Percentiles rank a stretch among this genome's conserved stretches.
Conservation (phyloP, 192 early-diverging fungal genomes). For the Entomortierella parvispora region DNA sequence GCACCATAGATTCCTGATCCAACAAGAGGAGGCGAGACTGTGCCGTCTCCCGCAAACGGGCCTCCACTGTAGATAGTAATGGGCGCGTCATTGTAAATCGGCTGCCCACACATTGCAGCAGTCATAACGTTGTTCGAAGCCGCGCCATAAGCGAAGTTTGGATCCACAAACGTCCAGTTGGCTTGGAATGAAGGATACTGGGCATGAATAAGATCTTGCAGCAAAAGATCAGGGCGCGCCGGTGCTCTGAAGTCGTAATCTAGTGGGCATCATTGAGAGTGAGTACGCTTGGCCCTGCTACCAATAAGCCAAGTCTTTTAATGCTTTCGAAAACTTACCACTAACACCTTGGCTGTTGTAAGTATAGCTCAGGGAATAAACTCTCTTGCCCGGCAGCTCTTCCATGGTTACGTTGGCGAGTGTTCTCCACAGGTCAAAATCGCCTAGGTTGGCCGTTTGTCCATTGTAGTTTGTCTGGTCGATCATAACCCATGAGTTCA, state of each 20-base stretch:
- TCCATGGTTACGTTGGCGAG: conserved; percentile 5
- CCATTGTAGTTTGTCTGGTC: conserved; percentile 22
- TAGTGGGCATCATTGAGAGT: conserved; percentile 1
- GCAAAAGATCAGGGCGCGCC: conserved; percentile 56
- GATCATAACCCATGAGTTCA: conserved; percentile 28
- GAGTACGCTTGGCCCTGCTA: not conserved
- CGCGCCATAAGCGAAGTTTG: conserved; percentile 9
- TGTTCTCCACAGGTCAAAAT: not conserved
- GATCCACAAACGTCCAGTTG: conserved; percentile 43
- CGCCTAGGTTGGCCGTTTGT: not conserved
- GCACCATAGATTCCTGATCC: not conserved
- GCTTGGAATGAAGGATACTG: conserved; percentile 47
- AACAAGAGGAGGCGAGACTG: not conserved
- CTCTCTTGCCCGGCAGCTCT: not conserved
- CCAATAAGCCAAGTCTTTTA: not conserved
- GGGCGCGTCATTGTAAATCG: not conserved
- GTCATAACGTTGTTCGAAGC: not conserved
- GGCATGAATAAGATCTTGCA: conserved; percentile 54
- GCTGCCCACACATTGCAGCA: not conserved
- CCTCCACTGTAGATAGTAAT: not conserved
- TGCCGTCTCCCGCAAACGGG: not conserved
- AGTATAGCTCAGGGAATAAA: conserved; percentile 22
- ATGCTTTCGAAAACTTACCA: conserved; percentile 13
- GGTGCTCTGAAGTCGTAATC: conserved; percentile 53
- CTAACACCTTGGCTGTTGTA: not conserved